Evolutionary conservation across 2,329 filamentous ascomycete genomes (phyloP).

Genomic region (Xylaria multiplex): DNA sequence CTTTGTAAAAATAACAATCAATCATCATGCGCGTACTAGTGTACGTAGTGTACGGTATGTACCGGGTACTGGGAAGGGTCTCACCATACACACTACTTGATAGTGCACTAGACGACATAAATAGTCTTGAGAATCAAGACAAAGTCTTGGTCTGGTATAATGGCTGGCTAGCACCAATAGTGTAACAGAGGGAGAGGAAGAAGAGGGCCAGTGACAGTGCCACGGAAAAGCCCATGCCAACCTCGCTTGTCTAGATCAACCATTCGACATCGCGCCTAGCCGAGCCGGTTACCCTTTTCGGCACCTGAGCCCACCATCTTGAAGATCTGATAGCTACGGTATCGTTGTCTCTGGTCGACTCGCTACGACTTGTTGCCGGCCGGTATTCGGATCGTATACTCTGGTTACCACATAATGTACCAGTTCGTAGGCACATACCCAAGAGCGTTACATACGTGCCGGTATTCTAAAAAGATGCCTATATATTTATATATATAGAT

Average conservation of each 20-base stretch:
- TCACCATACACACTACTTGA: not conserved
- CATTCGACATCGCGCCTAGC: constrained; percentile 25
- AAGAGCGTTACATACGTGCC: not conserved
- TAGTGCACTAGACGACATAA: not conserved
- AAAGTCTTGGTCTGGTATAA: constrained; percentile 8
- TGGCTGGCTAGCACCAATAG: not conserved
- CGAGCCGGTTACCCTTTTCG: constrained; percentile 18
- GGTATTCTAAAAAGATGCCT: not conserved
- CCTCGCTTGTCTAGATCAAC: constrained; percentile 18
- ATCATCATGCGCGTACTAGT: constrained; percentile 4
- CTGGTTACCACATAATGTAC: not conserved
- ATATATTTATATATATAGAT: not conserved
- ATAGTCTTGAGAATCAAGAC: constrained; percentile 9
- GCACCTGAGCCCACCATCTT: constrained; percentile 23
- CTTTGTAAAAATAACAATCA: not conserved
- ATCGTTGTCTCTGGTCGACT: not conserved
- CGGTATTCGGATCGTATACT: constrained; percentile 8
- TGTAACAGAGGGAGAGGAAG: not conserved
- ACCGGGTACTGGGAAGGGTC: constrained; percentile 15
- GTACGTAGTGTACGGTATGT: not conserved
- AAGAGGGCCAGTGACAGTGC: not conserved
- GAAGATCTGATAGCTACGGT: not conserved
- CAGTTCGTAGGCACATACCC: not conserved
- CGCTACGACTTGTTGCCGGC: constrained; percentile 24
- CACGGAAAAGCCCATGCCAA: constrained; percentile 17